Evolutionary conservation across 192 early-diverging fungal genomes (phyloP).

Genomic region (Spizellomyces punctatus): DNA sequence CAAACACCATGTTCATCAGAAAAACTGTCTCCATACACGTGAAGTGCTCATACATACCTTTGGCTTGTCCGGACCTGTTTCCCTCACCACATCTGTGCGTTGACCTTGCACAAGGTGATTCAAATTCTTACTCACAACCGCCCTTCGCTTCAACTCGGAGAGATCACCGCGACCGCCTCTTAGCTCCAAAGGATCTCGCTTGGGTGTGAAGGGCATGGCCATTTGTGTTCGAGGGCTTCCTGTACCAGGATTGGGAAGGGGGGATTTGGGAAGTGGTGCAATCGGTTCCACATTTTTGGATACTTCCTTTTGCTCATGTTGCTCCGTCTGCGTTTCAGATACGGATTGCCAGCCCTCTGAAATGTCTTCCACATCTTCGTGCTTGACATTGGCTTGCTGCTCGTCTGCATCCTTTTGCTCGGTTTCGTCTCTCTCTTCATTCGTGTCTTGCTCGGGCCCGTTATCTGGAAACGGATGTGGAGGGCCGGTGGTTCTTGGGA

Average conservation of each 20-base stretch:
- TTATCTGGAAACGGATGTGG: background rate
- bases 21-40: no score
- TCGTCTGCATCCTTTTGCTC: no score
- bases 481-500: background rate
- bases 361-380: no score
- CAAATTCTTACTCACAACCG: background rate
- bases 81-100: no score
- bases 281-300: background rate
- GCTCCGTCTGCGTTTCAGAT: no score
- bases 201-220: background rate
- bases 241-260: background rate
- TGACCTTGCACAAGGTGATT: background rate
- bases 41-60: no score
- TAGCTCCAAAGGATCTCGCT: conserved; percentile 5
- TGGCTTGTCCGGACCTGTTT: no score
- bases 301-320: no score
- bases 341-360: no score
- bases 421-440: no score
- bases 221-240: background rate
- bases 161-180: conserved; percentile 4
- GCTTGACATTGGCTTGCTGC: no score
- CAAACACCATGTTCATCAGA: no score
- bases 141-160: background rate
- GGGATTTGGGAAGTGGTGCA: background rate
- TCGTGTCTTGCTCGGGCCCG: background rate